Conservation (phyloP, 768 basidiomycete species). For the Boletus fagicola region DNA sequence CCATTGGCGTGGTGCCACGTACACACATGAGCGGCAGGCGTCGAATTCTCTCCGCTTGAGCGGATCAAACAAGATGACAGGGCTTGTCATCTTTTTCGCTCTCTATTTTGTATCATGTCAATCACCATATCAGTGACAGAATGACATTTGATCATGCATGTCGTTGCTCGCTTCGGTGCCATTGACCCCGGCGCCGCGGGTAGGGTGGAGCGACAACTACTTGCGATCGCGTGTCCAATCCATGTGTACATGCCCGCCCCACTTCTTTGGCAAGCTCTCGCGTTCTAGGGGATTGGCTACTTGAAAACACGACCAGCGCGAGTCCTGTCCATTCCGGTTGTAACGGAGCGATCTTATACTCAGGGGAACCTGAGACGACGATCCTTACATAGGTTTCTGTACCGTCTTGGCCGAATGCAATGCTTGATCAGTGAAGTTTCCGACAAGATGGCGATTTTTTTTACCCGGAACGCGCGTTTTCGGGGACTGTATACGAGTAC, state of each 20-base stretch:
- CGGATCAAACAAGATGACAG: not conserved
- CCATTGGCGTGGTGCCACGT: not conserved
- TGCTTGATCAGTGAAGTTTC: conserved; percentile 10
- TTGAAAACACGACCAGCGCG: not conserved
- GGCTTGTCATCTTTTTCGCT: not conserved
- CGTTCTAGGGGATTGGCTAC: not conserved
- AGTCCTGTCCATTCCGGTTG: not conserved
- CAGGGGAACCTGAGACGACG: not conserved
- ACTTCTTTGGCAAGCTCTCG: not conserved
- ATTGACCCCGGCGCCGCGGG: not conserved
- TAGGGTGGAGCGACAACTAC: not conserved
- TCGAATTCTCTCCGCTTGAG: not conserved
- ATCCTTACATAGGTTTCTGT: conserved; percentile 5
- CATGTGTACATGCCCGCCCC: not conserved
- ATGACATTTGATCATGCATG: not conserved
- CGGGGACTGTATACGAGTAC: not conserved
- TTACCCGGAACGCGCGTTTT: not conserved
- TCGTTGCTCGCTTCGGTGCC: not conserved
- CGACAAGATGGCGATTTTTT: conserved; percentile 12
- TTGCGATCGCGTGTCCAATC: not conserved
- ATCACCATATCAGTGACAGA: not conserved
- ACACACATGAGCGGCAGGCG: not conserved
- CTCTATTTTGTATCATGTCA: not conserved
- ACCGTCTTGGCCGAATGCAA: not conserved
- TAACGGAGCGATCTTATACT: conserved; percentile 12